Evolutionary conservation across 805 yeast species (phyloP), one percentile per base, ranked within the genome.

Genomic region (Saccharomycopsis schoenii): DNA sequence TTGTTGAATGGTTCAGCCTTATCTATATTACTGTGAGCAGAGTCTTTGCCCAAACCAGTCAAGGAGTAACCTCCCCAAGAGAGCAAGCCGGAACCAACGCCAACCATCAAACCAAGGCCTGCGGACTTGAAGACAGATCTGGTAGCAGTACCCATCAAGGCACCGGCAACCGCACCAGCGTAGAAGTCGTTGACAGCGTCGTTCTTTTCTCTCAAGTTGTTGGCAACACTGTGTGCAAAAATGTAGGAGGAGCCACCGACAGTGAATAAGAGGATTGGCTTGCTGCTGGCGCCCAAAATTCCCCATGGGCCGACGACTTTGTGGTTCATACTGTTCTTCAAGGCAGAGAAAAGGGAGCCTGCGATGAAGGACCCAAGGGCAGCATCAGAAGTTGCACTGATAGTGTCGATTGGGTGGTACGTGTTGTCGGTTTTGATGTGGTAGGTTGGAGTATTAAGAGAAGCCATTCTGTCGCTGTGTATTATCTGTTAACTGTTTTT

Each of bases 121-220:
- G 80, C 59, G 37, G 76, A 73, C 62, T 74, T 76, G 42, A 78
- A 70, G 4, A 77, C 62, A 47, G 72, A 72, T 58, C 70, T 65
- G 17, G 76, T 63, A 21, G 68, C 57, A 21, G 76, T 70, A 15
- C 81, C 81, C 6, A 74, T 64, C 19, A 76, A 62, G 15, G 74
- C 74, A 39, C 82, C 82, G n/a, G 80, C 76, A 15, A 75, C 68
- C n/a, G 73, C 71, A 60, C 81, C 82, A 21, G 80, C 81, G 55
- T 68, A 69, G 59, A 83, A 79, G 19, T 82, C 79, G 71, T 84
- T 85, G 74, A 81, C 73, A 15, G 83, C 84, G 68, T 85, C 88
- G 67, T 82, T 83, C 68, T 76, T 78, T 70, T 82, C 83, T 68
- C 88, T 77, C 67, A 86, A 71, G 71, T 86, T 85, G 64, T 86